Evolutionary conservation across 164 flowering plant genomes (phyloP), one percentile per base, ranked within the genome.

Genomic region (Brasenia schreberi): DNA sequence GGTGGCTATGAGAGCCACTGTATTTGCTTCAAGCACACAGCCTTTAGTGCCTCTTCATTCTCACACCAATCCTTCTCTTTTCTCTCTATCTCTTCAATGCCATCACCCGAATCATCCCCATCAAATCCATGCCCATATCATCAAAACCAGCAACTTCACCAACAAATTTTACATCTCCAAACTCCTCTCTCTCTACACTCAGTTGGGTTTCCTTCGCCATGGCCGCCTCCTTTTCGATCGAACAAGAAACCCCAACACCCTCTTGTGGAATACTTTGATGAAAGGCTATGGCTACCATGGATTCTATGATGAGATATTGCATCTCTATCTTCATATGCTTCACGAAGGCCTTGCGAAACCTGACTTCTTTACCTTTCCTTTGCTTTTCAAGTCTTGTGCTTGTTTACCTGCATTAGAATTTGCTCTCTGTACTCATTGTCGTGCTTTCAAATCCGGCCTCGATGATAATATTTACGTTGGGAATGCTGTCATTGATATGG

Each of bases 131-230:
- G 64, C 69, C 6, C 64, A 42, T 39, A 23, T 67, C 69, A 43
- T 67, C 59, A 67, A 61, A 43, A 67, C 64, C 42, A 67, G 44
- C 65, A 67, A 19, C 64, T 19, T 52, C 60, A 18, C 42, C 59
- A 67, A 67, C 69, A 67, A 67, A 42, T 67, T 67, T 59, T 67
- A 67, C 65, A 33, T 67, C 56, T 67, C 69, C 59, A 67, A 67
- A 44, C 69, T 67, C 59, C 69, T 67, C 65, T 61, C 69, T 44
- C 65, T 61, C 69, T 61, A 43, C 69, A 44, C 62, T 42, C 64
- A 67, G 19, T 23, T 56, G 43, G 45, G 61, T 56, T 59, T 18
- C 59, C 43, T 67, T 10, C 42, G 61, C 58, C 7, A 61, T 42
- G 71, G 49, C 53, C 62, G 66, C 52, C 71, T 68, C 7, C 61